Evolutionary conservation across 306 rosid species (phyloP).

Genomic region (apple (Malus domestica)): ASM211411v1 NC_041805.1:3690001-3690500

Average conservation of each 20-base stretch:
- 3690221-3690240: conserved; percentile 14
- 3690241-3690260: background rate
- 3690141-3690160: conserved; percentile 32
- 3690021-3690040: too few species aligned
- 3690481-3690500: too few species aligned
- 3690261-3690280: background rate
- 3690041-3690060: too few species aligned
- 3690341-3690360: background rate
- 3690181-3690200: conserved; percentile 15
- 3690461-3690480: too few species aligned
- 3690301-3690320: background rate
- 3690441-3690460: too few species aligned
- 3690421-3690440: background rate
- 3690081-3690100: background rate
- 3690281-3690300: background rate
- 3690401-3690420: background rate
- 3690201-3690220: conserved; percentile 21
- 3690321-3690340: background rate
- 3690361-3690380: background rate
- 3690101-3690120: background rate
- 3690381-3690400: background rate
- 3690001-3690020: too few species aligned
- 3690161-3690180: conserved; percentile 22
- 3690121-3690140: conserved; percentile 26
- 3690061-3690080: background rate